Percentiles rank a stretch among this genome's conserved stretches.
Evolutionary conservation across 208 protist genomes (phyloP).

Genomic region (Crithidia brevicula): DNA sequence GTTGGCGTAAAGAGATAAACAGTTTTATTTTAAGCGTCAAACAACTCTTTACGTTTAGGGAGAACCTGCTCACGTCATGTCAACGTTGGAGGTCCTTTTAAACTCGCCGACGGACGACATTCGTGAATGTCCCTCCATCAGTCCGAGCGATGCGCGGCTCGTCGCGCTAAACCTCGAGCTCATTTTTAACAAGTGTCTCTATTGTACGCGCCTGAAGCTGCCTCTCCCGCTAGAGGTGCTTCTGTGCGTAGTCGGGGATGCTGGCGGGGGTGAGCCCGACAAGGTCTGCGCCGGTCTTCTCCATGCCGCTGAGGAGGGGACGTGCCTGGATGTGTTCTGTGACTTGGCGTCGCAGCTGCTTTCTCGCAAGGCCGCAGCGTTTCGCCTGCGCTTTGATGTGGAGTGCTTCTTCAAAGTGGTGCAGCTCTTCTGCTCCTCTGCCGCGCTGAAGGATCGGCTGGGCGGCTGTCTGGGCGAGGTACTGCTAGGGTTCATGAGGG

Average conservation of each 20-base stretch:
- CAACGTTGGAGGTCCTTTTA: conserved; percentile 47
- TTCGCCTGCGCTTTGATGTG: conserved; percentile 61
- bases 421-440: conserved; percentile 52
- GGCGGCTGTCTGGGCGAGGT: conserved; percentile 40
- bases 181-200: conserved; percentile 73
- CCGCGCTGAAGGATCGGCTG: conserved; percentile 61
- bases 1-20: too few relatives aligned
- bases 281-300: conserved; percentile 39
- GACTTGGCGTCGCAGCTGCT: conserved; percentile 52
- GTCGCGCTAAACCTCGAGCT: conserved; percentile 50
- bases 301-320: conserved; percentile 42
- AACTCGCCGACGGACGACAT: conserved; percentile 56
- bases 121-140: conserved; percentile 32
- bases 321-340: conserved; percentile 46
- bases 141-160: conserved; percentile 35
- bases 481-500: conserved; percentile 63
- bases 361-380: conserved; percentile 23
- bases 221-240: conserved; percentile 56
- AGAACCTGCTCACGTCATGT: conserved; percentile 41
- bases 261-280: conserved; percentile 30
- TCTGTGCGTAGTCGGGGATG: conserved; percentile 49
- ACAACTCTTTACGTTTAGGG: too few relatives aligned
- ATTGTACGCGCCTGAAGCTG: conserved; percentile 53
- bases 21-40: too few relatives aligned
- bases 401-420: conserved; percentile 70